These are phyloP conservation scores for Alternaria rosae DNA, from an alignment of 2,329 filamentous ascomycete genomes.

Conservation along the genomic window DNA sequence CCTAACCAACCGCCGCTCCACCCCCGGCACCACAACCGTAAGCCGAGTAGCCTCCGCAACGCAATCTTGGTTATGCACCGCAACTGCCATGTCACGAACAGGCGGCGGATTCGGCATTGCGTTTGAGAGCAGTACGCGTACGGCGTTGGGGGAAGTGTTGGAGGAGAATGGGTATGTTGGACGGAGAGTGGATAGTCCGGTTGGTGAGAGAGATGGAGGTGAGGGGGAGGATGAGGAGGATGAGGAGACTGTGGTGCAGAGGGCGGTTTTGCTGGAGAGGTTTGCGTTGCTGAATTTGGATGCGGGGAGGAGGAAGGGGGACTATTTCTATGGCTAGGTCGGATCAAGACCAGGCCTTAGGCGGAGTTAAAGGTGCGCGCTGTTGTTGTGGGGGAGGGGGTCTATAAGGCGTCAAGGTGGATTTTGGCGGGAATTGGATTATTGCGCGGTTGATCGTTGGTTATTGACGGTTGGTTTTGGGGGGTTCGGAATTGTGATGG, in stretches of 20 bases:
- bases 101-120: not conserved
- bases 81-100: not conserved
- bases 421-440: too few relatives aligned
- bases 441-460: too few relatives aligned
- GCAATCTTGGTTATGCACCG: not conserved
- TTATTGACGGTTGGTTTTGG: too few relatives aligned
- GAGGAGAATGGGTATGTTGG: not conserved
- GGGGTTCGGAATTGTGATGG: too few relatives aligned
- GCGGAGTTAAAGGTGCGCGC: too few relatives aligned
- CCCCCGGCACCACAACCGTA: not conserved
- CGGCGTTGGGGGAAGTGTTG: not conserved
- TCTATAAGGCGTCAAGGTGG: too few relatives aligned
- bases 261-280: not conserved
- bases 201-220: not conserved
- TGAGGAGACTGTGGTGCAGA: not conserved
- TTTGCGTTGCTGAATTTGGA: not conserved
- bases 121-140: not conserved
- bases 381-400: too few relatives aligned
- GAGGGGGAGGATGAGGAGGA: not conserved
- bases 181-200: not conserved
- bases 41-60: not conserved
- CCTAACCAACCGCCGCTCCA: not conserved
- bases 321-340: too few relatives aligned
- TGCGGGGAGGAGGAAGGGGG: not conserved
- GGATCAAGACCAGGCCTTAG: too few relatives aligned